Base-by-base conservation (phyloP, 2,329 filamentous ascomycete species). In the Harringtonia lauricola region DNA sequence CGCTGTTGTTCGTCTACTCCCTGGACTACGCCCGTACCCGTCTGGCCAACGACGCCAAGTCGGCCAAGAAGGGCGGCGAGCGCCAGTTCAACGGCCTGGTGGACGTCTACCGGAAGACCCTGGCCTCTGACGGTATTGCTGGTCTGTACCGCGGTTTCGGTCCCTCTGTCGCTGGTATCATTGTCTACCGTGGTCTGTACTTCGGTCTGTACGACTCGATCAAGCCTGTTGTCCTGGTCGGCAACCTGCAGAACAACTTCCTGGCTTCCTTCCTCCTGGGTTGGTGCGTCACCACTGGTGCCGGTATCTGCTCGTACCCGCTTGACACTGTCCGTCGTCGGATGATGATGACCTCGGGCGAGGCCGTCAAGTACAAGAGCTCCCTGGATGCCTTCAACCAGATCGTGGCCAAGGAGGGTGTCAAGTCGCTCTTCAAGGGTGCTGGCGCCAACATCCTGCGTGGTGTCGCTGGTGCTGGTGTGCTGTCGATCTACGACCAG, bases 71-170 rank as follows among this genome's bases (percentile, higher is more conserved):
- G 65, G 85, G 86, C 74, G 92, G 92, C 81, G 89, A 89, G 57
- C 92, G 92, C 72, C 92, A 98, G 79, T 98, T 96, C 88, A 96
- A 96, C 83, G 92, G 92, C 72, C 84, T 98, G 62, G 71, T 98
- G 57, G 92, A 98, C 63, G 92, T 98, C 74, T 98, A 98, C 89
- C 87, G 87, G 79, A 98, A 98, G 92, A 98, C 92, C 63, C 81
- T 98, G 63, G 90, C 92, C 61, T 86, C 87, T 63, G 92, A 98
- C 70, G 92, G 92, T 94, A 79, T 98, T 75, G 85, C 83, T 66
- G 92, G 92, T 94, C 89, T 98, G 65, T 98, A 98, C 87, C 92
- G 92, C 94, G 92, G 92, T 80, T 98, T 98, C 86, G 88, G 89
- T 80, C 92, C 94, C 70, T 98, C 92, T 64, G 92, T 98, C 65